These are phyloP conservation scores for Excoecaria cochinchinensis DNA, from an alignment of 345 rosid species.

Conservation along the genomic window DNA sequence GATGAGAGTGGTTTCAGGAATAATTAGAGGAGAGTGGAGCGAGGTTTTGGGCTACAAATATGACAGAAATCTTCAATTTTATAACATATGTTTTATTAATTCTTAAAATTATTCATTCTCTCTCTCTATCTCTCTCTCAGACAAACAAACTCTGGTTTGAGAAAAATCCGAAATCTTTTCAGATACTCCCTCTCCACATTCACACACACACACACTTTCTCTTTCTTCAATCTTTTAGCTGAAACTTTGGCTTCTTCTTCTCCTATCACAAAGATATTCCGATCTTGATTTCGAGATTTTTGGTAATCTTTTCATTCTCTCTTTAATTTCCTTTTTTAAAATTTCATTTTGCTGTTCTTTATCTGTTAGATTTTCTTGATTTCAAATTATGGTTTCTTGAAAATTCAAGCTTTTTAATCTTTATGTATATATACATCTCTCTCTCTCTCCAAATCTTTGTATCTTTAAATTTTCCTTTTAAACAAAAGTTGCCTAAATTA, in stretches of 20 bases:
- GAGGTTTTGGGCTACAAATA: slow-evolving; percentile 44
- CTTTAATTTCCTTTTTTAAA: slow-evolving; percentile 17
- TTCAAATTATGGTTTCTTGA: slow-evolving; percentile 25
- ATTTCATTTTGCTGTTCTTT: slow-evolving; percentile 12
- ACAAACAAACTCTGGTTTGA: background rate
- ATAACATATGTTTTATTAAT: too few species aligned
- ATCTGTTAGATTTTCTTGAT: slow-evolving; percentile 10
- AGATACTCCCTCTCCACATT: background rate
- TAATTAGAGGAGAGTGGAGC: slow-evolving; percentile 44
- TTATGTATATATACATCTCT: background rate
- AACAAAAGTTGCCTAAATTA: background rate
- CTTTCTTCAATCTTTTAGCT: slow-evolving; percentile 15
- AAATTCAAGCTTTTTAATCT: background rate
- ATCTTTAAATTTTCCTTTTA: background rate
- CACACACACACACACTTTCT: background rate
- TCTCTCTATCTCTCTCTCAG: too few species aligned
- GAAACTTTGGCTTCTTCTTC: slow-evolving; percentile 33
- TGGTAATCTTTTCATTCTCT: slow-evolving; percentile 18
- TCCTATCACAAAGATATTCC: background rate
- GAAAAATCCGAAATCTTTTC: slow-evolving; percentile 35
- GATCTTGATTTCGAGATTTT: slow-evolving; percentile 35
- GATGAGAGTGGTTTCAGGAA: slow-evolving; percentile 36
- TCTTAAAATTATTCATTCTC: too few species aligned
- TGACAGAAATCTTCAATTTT: slow-evolving; percentile 13
- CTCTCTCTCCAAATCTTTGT: slow-evolving; percentile 4